Evolutionary conservation across 768 basidiomycete genomes (phyloP).

Genomic region (Strobilomyces echinocephalus): DNA sequence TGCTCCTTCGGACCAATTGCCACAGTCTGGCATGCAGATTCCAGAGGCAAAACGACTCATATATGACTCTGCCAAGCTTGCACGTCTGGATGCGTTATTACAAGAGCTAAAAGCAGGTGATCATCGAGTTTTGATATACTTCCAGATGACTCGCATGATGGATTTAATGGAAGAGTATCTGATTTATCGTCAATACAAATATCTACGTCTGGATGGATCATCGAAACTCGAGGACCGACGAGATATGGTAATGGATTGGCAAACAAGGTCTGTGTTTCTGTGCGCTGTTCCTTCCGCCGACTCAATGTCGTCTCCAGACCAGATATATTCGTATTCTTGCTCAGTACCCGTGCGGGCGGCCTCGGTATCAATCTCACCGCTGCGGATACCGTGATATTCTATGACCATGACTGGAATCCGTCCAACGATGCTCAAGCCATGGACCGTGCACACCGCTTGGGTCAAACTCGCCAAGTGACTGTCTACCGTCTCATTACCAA

Average conservation of each 20-base stretch:
- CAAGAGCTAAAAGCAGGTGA: slow-evolving; percentile 90
- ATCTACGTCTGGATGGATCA: slow-evolving; percentile 86
- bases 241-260: slow-evolving; percentile 99
- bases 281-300: background rate
- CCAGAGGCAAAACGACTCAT: slow-evolving; percentile 94
- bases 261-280: slow-evolving; percentile 66
- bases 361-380: slow-evolving; percentile 96
- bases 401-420: slow-evolving; percentile 53
- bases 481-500: slow-evolving; percentile 92
- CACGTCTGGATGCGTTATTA: slow-evolving; percentile 81
- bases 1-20: slow-evolving; percentile 71
- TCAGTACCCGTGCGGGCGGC: slow-evolving; percentile 94
- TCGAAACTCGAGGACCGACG: slow-evolving; percentile 93
- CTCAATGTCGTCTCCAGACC: slow-evolving; percentile 35
- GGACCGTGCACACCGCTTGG: slow-evolving; percentile 95
- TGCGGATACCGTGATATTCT: slow-evolving; percentile 29
- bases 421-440: slow-evolving; percentile 98
- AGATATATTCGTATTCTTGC: slow-evolving; percentile 90
- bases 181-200: slow-evolving; percentile 94
- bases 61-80: slow-evolving; percentile 94
- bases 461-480: slow-evolving; percentile 95
- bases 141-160: slow-evolving; percentile 99
- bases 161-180: slow-evolving; percentile 98
- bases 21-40: slow-evolving; percentile 80
- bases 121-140: slow-evolving; percentile 93